These are phyloP conservation scores for Cinchona pubescens DNA, from an alignment of 257 asterid species.

Conservation along the genomic window DNA sequence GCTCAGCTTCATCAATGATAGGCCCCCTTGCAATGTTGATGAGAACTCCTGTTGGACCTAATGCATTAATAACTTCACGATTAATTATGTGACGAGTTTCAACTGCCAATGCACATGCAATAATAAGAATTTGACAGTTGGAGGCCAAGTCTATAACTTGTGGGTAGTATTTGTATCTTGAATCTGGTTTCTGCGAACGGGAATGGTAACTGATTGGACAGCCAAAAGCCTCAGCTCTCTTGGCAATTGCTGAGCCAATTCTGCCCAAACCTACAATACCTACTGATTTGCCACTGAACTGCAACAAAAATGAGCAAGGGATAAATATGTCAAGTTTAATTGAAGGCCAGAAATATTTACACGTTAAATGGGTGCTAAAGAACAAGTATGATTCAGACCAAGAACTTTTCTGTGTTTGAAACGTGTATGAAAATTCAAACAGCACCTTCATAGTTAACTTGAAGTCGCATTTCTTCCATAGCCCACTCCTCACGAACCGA, in stretches of 20 bases:
- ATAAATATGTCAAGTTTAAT: neutral
- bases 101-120: slow-evolving; percentile 58
- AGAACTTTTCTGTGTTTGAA: neutral
- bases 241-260: slow-evolving; percentile 79
- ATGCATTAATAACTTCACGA: slow-evolving; percentile 53
- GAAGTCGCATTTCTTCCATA: slow-evolving; percentile 50
- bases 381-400: neutral
- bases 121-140: slow-evolving; percentile 49
- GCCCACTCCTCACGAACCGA: slow-evolving; percentile 42
- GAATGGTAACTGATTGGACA: slow-evolving; percentile 67
- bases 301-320: slow-evolving; percentile 21
- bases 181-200: slow-evolving; percentile 52
- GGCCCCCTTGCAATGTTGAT: slow-evolving; percentile 73
- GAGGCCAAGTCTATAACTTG: slow-evolving; percentile 51
- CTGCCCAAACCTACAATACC: slow-evolving; percentile 86
- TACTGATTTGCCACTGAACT: slow-evolving; percentile 75
- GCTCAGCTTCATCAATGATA: slow-evolving; percentile 61
- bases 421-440: neutral
- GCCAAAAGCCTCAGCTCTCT: slow-evolving; percentile 69
- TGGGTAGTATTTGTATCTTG: slow-evolving; percentile 47
- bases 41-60: slow-evolving; percentile 69
- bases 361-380: neutral
- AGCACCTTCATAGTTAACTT: slow-evolving; percentile 49
- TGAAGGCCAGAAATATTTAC: neutral
- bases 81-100: slow-evolving; percentile 62